Evolutionary conservation across 164 flowering plant genomes (phyloP), one percentile per base, ranked within the genome.

Genomic region (Platanus orientalis): DNA sequence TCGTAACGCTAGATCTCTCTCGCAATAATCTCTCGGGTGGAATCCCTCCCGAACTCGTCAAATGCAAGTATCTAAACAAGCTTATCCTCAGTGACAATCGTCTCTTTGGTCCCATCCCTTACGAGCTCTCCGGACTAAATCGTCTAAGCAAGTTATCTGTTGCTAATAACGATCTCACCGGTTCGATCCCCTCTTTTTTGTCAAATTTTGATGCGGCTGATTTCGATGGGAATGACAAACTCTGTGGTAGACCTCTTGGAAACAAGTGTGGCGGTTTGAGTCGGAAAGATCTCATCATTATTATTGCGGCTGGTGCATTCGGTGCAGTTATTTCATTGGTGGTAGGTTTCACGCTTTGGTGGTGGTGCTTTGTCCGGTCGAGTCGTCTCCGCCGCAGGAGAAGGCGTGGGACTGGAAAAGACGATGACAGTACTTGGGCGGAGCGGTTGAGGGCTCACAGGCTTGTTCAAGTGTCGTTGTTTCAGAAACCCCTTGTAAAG

Each of bases 401-500:
- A 51, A 62, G 75, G 6, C 36, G 54, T 52, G 72, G 72, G 6
- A 63, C 34, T 27, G 83, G 73, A 1, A 57, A 45, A 1, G 77
- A 68, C 25, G 73, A 71, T 36, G 77, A 65, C 23, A 39, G 75
- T 29, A 68, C 70, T 17, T 83, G 90, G 90, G 74, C 66, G 14
- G 76, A 67, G 68, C 58, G 64, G 19, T 58, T 87, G 75, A 70
- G 78, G 39, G 51, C 77, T 3, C 73, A 82, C 45, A 78, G 63
- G 79, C 76, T 79, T 44, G 74, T 74, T 57, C 86, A 81, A 64
- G 89, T 84, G 13, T 68, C 76, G 4, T 51, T 87, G 78, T 87
- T 87, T 74, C 86, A 87, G 66, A 87, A 87, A 57, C 88, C 88
- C 1, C 66, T 87, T 39, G 86, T 81, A 25, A 87, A 87, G 77